These are phyloP conservation scores for Leptographium galeiforme DNA, from an alignment of 2,329 filamentous ascomycete genomes.

Conservation along the genomic window DNA sequence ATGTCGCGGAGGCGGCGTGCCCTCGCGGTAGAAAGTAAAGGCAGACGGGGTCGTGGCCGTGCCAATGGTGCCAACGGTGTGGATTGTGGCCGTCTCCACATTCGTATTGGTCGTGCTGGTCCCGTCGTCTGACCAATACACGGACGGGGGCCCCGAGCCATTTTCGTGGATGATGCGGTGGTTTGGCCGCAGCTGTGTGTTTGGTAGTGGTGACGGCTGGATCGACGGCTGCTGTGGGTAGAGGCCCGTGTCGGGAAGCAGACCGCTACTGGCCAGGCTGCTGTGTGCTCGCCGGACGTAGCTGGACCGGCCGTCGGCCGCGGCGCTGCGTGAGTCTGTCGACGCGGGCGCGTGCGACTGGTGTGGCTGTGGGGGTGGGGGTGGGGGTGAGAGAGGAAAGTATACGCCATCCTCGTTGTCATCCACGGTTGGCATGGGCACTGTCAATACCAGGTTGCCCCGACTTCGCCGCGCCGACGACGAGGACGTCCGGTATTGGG, in stretches of 20 bases:
- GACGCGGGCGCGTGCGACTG: background rate
- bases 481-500: background rate
- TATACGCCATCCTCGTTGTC: background rate
- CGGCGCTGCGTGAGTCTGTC: too few species aligned
- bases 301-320: too few species aligned
- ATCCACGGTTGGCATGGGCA: background rate
- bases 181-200: background rate
- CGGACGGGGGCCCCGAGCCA: slow-evolving; percentile 10
- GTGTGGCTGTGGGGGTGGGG: background rate
- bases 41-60: slow-evolving; percentile 13
- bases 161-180: slow-evolving; percentile 4
- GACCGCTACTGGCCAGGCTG: slow-evolving; percentile 2
- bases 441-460: background rate
- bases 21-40: slow-evolving; percentile 27
- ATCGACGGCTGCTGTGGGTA: background rate
- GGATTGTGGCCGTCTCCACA: slow-evolving; percentile 8
- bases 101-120: slow-evolving; percentile 4
- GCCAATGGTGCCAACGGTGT: slow-evolving; percentile 1
- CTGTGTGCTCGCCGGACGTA: background rate
- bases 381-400: background rate
- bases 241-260: background rate
- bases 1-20: slow-evolving; percentile 21
- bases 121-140: slow-evolving; percentile 18
- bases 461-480: background rate
- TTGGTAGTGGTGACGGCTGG: background rate